These are phyloP conservation scores for Trichoderma gracile DNA, from an alignment of 2,329 filamentous ascomycete genomes.

Conservation along the genomic window DNA sequence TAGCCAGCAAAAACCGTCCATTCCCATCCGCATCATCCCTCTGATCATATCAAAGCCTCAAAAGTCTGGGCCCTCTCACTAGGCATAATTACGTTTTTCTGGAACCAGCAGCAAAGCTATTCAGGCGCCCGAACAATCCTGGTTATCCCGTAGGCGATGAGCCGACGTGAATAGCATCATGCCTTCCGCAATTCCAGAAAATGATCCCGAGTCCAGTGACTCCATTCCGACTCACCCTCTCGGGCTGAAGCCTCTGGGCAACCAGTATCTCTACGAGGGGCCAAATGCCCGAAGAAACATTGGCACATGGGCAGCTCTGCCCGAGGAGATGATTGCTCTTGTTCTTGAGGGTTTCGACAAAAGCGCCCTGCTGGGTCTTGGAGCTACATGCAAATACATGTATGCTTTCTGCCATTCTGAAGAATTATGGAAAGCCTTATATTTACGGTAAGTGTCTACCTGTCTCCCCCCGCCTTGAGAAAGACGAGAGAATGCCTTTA, in stretches of 20 bases:
- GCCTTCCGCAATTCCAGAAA: slow-evolving; percentile 11
- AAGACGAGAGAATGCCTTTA: too few species aligned
- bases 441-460: slow-evolving; percentile 74
- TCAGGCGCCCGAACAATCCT: neutral
- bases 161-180: slow-evolving; percentile 15
- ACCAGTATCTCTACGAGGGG: slow-evolving; percentile 68
- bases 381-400: slow-evolving; percentile 78
- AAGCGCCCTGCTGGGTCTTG: slow-evolving; percentile 62
- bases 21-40: neutral
- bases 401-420: slow-evolving; percentile 83
- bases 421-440: slow-evolving; percentile 85
- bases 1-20: neutral
- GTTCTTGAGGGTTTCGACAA: slow-evolving; percentile 75
- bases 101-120: neutral
- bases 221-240: slow-evolving; percentile 76
- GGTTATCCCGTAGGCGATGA: neutral
- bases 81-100: too few species aligned
- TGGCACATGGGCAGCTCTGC: slow-evolving; percentile 66
- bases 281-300: slow-evolving; percentile 66
- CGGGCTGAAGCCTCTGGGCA: slow-evolving; percentile 82
- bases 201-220: neutral
- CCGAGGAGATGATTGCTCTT: slow-evolving; percentile 77
- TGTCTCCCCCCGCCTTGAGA: too few species aligned
- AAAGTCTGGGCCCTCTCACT: neutral
- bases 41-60: neutral